Evolutionary conservation across 176 grass and related monocot genomes (phyloP).

Genomic region (Oryza glaberrima): DNA sequence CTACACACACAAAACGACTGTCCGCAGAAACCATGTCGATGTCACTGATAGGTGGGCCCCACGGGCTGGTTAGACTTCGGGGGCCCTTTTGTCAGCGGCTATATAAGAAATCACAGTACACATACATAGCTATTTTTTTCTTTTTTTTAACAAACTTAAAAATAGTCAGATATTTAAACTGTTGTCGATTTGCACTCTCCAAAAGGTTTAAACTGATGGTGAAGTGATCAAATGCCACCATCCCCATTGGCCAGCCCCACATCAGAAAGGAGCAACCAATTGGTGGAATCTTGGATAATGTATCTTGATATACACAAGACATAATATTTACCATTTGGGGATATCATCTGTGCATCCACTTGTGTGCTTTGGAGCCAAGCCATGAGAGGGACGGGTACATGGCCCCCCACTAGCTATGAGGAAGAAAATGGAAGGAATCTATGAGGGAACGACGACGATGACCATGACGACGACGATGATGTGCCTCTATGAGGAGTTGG

Average conservation of each 20-base stretch:
- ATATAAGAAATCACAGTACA: background rate
- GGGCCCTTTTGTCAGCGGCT: background rate
- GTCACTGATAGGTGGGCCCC: background rate
- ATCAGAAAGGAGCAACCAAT: slow-evolving; percentile 33
- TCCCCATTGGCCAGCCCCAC: slow-evolving; percentile 42
- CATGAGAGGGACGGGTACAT: slow-evolving; percentile 34
- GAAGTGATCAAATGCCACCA: slow-evolving; percentile 29
- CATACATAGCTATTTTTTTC: background rate
- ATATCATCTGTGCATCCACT: slow-evolving; percentile 39
- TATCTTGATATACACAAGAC: background rate
- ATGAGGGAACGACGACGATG: slow-evolving; percentile 5
- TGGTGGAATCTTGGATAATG: slow-evolving; percentile 43
- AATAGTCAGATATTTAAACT: background rate
- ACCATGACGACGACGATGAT: slow-evolving; percentile 14
- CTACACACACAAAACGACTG: background rate
- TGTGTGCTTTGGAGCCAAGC: slow-evolving; percentile 29
- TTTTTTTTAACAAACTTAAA: background rate
- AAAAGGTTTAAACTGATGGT: slow-evolving; percentile 20
- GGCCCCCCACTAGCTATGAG: background rate
- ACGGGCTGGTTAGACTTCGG: fast-evolving
- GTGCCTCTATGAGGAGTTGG: slow-evolving; percentile 16
- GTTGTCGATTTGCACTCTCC: background rate
- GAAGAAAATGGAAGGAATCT: slow-evolving; percentile 25
- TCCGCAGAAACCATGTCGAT: no score
- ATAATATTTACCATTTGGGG: slow-evolving; percentile 43